phyloP scores from a whole-genome alignment of 148 eudicot genomes.

The Talinum fruticosum region DNA sequence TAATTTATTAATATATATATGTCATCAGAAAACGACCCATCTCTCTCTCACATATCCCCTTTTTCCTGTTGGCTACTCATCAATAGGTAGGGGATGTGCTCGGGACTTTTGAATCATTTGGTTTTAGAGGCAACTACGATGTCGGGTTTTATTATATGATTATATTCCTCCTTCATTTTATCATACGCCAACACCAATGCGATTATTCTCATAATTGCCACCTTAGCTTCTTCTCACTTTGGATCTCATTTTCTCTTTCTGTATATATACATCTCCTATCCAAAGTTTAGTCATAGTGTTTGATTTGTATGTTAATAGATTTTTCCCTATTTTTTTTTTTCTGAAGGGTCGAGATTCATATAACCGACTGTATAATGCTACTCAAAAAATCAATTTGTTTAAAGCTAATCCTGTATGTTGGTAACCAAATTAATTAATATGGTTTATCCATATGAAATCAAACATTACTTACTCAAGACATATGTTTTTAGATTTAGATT shows the following conservation, averaged over 20 bases:
- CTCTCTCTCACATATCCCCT: slow-evolving; percentile 20
- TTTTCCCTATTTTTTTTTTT: too few species aligned
- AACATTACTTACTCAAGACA: too few species aligned
- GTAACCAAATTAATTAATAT: too few species aligned
- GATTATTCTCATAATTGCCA: background rate
- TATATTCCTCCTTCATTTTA: background rate
- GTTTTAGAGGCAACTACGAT: slow-evolving; percentile 16
- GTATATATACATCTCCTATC: background rate
- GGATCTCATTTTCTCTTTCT: background rate
- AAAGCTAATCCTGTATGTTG: too few species aligned
- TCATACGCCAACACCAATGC: background rate
- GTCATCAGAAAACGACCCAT: slow-evolving; percentile 21
- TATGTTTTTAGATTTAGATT: too few species aligned
- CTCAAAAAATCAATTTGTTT: too few species aligned
- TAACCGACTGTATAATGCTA: too few species aligned
- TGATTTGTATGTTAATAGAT: too few species aligned
- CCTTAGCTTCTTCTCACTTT: background rate
- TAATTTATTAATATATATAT: slow-evolving; percentile 1
- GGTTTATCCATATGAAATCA: too few species aligned
- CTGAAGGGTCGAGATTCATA: too few species aligned
- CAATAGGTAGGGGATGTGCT: slow-evolving; percentile 12
- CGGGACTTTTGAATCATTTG: background rate
- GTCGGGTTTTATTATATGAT: slow-evolving; percentile 4
- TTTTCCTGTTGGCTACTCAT: slow-evolving; percentile 14
- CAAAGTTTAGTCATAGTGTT: too few species aligned